Conservation (phyloP, 2,329 filamentous ascomycete species). For the Paraphoma sp. region DNA sequence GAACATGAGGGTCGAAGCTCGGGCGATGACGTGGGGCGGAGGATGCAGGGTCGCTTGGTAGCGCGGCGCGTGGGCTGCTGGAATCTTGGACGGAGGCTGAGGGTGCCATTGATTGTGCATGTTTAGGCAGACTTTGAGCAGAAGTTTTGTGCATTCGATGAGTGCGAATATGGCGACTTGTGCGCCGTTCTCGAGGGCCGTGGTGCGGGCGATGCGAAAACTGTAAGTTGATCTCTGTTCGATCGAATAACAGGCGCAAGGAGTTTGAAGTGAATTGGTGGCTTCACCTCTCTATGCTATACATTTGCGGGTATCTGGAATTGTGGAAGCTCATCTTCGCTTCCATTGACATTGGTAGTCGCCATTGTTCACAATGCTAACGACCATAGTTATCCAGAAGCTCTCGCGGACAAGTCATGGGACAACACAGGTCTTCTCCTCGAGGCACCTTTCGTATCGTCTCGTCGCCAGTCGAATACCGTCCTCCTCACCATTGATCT, state of each 20-base stretch:
- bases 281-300: neutral
- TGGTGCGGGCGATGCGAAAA: slow-evolving; percentile 79
- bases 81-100: neutral
- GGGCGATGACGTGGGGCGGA: slow-evolving; percentile 23
- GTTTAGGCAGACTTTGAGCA: slow-evolving; percentile 44
- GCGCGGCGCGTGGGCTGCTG: neutral
- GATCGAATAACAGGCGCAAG: neutral
- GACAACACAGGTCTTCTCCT: slow-evolving; percentile 91
- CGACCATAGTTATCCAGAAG: slow-evolving; percentile 77
- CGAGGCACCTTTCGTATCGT: slow-evolving; percentile 69
- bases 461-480: slow-evolving; percentile 66
- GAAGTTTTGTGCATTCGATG: slow-evolving; percentile 46
- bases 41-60: slow-evolving; percentile 14
- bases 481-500: slow-evolving; percentile 89
- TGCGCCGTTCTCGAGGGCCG: slow-evolving; percentile 70
- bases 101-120: slow-evolving; percentile 19
- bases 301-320: neutral
- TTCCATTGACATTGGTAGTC: neutral
- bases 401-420: slow-evolving; percentile 86
- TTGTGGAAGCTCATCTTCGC: neutral
- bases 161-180: slow-evolving; percentile 46
- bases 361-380: slow-evolving; percentile 7
- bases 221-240: slow-evolving; percentile 62
- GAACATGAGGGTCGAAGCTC: slow-evolving; percentile 3
- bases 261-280: no score